Evolutionary conservation across 2,329 filamentous ascomycete genomes (phyloP).

Genomic region (Scytalidium sp.): DNA sequence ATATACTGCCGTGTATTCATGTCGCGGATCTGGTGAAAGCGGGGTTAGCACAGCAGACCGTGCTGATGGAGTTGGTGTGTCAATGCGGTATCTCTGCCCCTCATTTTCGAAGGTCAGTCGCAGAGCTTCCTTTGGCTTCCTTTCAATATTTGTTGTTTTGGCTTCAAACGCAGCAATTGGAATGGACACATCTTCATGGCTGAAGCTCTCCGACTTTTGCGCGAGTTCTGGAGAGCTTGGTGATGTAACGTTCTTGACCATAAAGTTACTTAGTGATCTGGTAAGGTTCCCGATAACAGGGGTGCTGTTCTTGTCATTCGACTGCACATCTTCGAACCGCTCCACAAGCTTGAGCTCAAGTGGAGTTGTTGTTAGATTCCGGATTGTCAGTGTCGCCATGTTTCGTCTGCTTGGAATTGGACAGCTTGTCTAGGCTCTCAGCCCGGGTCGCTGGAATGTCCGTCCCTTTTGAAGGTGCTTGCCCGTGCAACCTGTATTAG

Average conservation of each 20-base stretch:
- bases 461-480: no score
- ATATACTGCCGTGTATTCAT: constrained; percentile 65
- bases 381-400: constrained; percentile 57
- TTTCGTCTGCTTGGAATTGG: not conserved
- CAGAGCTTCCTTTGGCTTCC: constrained; percentile 61
- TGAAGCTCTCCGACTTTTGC: constrained; percentile 58
- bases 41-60: constrained; percentile 60
- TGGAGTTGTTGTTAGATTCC: constrained; percentile 75
- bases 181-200: constrained; percentile 60
- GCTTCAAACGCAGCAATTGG: constrained; percentile 66
- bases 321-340: constrained; percentile 59
- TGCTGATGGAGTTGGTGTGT: constrained; percentile 61
- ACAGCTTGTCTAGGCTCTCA: no score
- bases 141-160: constrained; percentile 57
- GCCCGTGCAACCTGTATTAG: no score
- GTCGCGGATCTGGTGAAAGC: constrained; percentile 47
- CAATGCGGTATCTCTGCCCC: constrained; percentile 66
- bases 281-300: constrained; percentile 37
- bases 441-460: no score
- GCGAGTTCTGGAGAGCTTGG: constrained; percentile 30
- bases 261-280: constrained; percentile 40
- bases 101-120: constrained; percentile 71
- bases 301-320: constrained; percentile 19
- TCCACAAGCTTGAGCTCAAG: constrained; percentile 72
- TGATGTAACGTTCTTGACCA: constrained; percentile 41